Base-by-base conservation (phyloP, 495 filamentous ascomycete genomes). In the Cudoniella acicularis region DNA sequence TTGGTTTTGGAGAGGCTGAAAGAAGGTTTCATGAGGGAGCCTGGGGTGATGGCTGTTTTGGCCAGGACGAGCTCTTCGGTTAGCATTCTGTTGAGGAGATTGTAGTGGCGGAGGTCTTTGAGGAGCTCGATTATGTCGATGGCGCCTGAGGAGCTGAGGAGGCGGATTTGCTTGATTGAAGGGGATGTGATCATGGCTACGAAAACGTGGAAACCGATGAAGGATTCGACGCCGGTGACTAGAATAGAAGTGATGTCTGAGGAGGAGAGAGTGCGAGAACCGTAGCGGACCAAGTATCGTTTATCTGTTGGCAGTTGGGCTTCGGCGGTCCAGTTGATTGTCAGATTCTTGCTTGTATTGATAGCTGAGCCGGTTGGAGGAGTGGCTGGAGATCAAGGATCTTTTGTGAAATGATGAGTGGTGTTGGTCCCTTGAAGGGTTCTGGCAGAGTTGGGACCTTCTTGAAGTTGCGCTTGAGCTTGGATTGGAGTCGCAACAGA, bases 361-460 rank as follows among this genome's bases (percentile, higher is more conserved):
- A 64, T 61, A 41, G 70, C 61, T 23, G 49, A 22, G 11, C 21
- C 9, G 0, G 71, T 21, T 4, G n/a, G 8, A 47, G 43, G 43
- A 17, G 43, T 47, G 13, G 8, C n/a, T 9, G 43, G 16, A 47
- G 17, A n/a, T 47, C 73, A 42, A 22, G 16, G 17, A 60, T 54
- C 18, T 22, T 49, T 17, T 45, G 42, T 8, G 13, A 50, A 21
- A 78, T 76, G 13, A 43, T 59, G 10, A 60, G 57, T 2, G 77
- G 60, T 1, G 74, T 76, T 40, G 67, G 73, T 0, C 66, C 56
- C 21, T 67, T 61, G 24, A 76, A 74, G 0, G 78, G 64, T n/a
- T 73, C 58, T 17, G 62, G 50, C 13, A 79, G 40, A 0, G 68
- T 49, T 2, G 72, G 47, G 1, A 55, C 57, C 0, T 65, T 51